These are phyloP conservation scores for Mucor irregularis DNA, from an alignment of 371 early-diverging fungal genomes.

Conservation along the genomic window DNA sequence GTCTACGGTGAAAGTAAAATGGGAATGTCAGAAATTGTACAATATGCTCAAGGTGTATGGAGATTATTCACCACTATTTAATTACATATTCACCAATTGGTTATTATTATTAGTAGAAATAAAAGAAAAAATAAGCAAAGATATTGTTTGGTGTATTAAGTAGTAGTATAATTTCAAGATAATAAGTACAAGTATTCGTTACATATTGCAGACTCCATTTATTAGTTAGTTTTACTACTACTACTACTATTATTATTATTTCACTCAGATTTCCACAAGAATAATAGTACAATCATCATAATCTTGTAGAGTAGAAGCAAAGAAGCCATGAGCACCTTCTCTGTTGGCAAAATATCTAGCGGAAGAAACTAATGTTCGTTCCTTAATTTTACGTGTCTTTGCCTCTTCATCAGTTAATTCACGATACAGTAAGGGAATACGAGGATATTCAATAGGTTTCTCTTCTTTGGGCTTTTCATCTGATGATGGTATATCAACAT, in stretches of 20 bases:
- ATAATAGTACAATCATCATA: slow-evolving; percentile 58
- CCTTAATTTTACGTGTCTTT: slow-evolving; percentile 34
- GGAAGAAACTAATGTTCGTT: slow-evolving; percentile 39
- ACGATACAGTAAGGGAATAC: slow-evolving; percentile 33
- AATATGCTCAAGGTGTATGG: slow-evolving; percentile 90
- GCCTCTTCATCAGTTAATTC: slow-evolving; percentile 36
- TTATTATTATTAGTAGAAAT: no score
- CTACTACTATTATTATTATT: background rate
- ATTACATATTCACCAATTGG: slow-evolving; percentile 9
- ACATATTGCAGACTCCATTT: no score
- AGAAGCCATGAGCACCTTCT: slow-evolving; percentile 49
- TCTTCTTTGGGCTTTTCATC: slow-evolving; percentile 10
- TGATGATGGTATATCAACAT: background rate
- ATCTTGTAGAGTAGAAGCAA: slow-evolving; percentile 52
- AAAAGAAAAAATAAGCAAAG: no score
- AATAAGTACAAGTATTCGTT: no score
- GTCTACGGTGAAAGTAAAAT: slow-evolving; percentile 96
- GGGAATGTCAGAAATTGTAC: slow-evolving; percentile 93
- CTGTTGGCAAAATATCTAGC: slow-evolving; percentile 52
- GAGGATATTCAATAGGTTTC: slow-evolving; percentile 11
- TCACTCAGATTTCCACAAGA: slow-evolving; percentile 46
- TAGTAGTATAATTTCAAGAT: no score
- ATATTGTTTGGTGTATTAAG: no score
- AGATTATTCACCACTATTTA: slow-evolving; percentile 76
- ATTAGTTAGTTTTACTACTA: no score